Percentiles rank a stretch among this genome's conserved stretches.
phyloP scores from a whole-genome alignment of 2,329 filamentous ascomycete genomes.

The Penicillium sp. region DNA sequence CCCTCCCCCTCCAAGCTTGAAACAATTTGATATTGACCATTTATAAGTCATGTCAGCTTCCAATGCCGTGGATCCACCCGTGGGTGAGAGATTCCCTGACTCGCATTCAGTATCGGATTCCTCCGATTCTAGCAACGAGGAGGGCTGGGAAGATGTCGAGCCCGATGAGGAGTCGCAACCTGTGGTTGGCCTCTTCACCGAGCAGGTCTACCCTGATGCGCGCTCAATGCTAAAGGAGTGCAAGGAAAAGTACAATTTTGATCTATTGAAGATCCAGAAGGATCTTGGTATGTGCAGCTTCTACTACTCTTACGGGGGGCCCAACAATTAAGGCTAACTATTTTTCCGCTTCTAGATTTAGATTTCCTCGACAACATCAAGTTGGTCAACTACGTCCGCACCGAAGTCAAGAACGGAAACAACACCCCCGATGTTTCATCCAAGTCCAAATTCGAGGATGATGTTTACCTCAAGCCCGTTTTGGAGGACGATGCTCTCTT shows the following conservation, averaged over 20 bases:
- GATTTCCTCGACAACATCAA: constrained; percentile 74
- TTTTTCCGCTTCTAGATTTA: constrained; percentile 50
- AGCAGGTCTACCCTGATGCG: constrained; percentile 64
- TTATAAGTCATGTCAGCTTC: constrained; percentile 32
- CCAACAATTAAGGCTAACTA: constrained; percentile 20
- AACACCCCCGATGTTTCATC: constrained; percentile 58
- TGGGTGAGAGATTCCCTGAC: constrained; percentile 28
- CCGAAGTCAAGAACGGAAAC: constrained; percentile 49
- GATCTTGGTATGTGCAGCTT: constrained; percentile 44
- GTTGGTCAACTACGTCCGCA: constrained; percentile 67
- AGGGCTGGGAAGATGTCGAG: constrained; percentile 61
- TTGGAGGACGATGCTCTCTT: constrained; percentile 87
- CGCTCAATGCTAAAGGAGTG: constrained; percentile 67
- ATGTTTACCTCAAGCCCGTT: constrained; percentile 78
- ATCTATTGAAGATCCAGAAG: constrained; percentile 62
- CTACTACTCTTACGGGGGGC: constrained; percentile 7
- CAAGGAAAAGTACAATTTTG: constrained; percentile 65
- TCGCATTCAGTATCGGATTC: constrained; percentile 38
- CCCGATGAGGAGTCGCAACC: constrained; percentile 62
- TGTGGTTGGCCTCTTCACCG: constrained; percentile 68
- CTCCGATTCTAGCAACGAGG: constrained; percentile 51
- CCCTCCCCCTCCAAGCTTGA: constrained; percentile 17
- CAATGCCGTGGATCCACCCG: constrained; percentile 19
- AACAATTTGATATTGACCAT: constrained; percentile 4
- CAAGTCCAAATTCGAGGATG: constrained; percentile 66